A percentile compares a stretch with the other conserved stretches of the same genome.
Evolutionary conservation across 768 basidiomycete genomes (phyloP).

Genomic region (Termitomyces sp.): DNA sequence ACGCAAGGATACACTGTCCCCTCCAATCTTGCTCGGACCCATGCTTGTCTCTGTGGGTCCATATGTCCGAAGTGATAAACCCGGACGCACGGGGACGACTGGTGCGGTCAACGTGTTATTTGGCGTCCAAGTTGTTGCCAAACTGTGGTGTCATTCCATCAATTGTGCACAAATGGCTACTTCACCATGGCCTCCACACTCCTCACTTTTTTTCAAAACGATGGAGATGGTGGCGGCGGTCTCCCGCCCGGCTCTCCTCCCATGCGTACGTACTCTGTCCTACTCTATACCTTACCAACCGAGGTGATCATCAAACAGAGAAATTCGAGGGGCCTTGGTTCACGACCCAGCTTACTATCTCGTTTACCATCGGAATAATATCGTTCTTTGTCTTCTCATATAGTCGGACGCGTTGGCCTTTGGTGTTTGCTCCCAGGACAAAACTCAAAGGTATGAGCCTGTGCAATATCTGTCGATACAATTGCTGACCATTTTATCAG

Average conservation of each 20-base stretch:
- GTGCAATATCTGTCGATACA: conserved; percentile 6
- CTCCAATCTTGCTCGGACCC: not conserved
- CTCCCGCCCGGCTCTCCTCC: conserved; percentile 26
- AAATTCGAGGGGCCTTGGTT: conserved; percentile 96
- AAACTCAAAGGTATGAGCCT: conserved; percentile 74
- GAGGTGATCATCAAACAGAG: conserved; percentile 31
- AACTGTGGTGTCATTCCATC: conserved; percentile 1
- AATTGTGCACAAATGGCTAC: not conserved
- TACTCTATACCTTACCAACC: not conserved
- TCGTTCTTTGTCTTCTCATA: conserved; percentile 90
- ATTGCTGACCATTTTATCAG: conserved; percentile 30
- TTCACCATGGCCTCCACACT: conserved; percentile 14
- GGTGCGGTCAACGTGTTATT: not conserved
- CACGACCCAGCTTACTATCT: conserved; percentile 80
- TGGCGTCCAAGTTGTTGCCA: not conserved
- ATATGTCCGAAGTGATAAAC: not conserved
- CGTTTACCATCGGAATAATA: conserved; percentile 67
- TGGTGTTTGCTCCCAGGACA: conserved; percentile 89
- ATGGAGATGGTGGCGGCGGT: conserved; percentile 33
- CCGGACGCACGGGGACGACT: not conserved
- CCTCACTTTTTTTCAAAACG: conserved; percentile 16
- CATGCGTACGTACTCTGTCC: conserved; percentile 16
- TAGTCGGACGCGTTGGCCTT: conserved; percentile 80
- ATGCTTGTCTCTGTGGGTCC: not conserved
- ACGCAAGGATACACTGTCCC: not conserved